A percentile compares a stretch with the other conserved stretches of the same genome.
Evolutionary conservation across 768 basidiomycete genomes (phyloP).

Genomic region (Leccinum longicurvipes): DNA sequence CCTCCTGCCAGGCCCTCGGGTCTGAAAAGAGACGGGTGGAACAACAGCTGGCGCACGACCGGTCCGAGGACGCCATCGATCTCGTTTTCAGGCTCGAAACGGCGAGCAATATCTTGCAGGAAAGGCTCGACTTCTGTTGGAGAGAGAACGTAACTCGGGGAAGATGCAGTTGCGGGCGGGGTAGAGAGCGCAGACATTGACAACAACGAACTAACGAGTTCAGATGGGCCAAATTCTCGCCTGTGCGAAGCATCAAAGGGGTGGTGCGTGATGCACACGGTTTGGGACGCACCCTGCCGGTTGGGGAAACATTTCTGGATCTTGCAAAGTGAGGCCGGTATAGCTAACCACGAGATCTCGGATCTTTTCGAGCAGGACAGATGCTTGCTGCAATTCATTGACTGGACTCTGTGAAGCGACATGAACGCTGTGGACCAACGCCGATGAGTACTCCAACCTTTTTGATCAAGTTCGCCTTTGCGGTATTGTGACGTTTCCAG

Average conservation of each 20-base stretch:
- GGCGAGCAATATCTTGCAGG: slow-evolving; percentile 75
- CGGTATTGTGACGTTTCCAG: slow-evolving; percentile 82
- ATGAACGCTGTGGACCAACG: slow-evolving; percentile 34
- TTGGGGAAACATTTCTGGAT: slow-evolving; percentile 93
- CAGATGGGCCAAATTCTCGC: slow-evolving; percentile 69
- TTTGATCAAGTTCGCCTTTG: slow-evolving; percentile 52
- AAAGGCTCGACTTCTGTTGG: slow-evolving; percentile 75
- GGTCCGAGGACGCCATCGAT: slow-evolving; percentile 77
- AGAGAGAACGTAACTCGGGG: slow-evolving; percentile 48
- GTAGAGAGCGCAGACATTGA: slow-evolving; percentile 66
- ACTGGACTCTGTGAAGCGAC: slow-evolving; percentile 45
- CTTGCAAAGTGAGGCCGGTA: slow-evolving; percentile 83
- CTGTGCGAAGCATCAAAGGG: slow-evolving; percentile 34
- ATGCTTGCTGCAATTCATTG: slow-evolving; percentile 56
- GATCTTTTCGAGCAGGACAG: slow-evolving; percentile 64
- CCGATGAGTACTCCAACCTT: slow-evolving; percentile 42
- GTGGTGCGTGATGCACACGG: not conserved
- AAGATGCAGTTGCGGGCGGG: slow-evolving; percentile 53
- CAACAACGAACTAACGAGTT: slow-evolving; percentile 80
- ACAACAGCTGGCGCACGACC: slow-evolving; percentile 58
- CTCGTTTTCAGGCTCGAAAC: slow-evolving; percentile 79
- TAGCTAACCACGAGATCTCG: slow-evolving; percentile 86
- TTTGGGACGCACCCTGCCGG: slow-evolving; percentile 58
- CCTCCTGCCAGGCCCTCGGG: slow-evolving; percentile 70
- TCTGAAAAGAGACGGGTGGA: slow-evolving; percentile 60